Percentiles rank a stretch among this genome's conserved stretches.
Evolutionary conservation across 2,329 filamentous ascomycete genomes (phyloP).

Genomic region (Xylariaceae sp.): DNA sequence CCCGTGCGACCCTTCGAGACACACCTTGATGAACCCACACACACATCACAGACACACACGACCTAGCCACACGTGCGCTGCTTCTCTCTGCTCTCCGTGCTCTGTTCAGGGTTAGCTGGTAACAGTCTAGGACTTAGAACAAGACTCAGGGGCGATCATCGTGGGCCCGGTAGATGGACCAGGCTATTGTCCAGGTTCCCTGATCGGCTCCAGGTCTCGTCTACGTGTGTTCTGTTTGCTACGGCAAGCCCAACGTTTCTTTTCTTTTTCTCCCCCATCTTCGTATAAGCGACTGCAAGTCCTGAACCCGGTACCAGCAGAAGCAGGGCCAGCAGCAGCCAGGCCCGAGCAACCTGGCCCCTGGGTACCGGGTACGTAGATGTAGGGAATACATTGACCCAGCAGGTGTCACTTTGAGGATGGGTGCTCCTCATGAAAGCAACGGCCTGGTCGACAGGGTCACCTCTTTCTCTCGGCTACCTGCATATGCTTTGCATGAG

Average conservation of each 20-base stretch:
- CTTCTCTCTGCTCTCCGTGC: conserved; percentile 1
- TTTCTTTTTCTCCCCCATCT: neutral
- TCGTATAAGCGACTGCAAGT: neutral
- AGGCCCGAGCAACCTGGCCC: neutral
- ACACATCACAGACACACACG: conserved; percentile 8
- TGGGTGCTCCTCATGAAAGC: conserved; percentile 17
- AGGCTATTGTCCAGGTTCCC: conserved; percentile 6
- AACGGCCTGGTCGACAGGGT: conserved; percentile 13
- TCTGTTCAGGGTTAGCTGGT: neutral
- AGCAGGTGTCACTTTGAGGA: conserved; percentile 28
- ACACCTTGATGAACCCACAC: conserved; percentile 21
- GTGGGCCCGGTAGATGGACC: neutral
- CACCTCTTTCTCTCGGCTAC: conserved; percentile 14
- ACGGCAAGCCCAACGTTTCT: neutral
- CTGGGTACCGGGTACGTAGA: neutral
- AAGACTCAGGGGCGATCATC: neutral
- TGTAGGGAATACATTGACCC: neutral
- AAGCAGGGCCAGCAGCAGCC: no score
- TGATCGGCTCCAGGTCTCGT: neutral
- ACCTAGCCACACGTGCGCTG: conserved; percentile 2
- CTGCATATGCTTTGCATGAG: conserved; percentile 21
- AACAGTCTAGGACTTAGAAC: no score
- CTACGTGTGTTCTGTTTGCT: neutral
- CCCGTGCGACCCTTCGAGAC: conserved; percentile 29
- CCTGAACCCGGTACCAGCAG: no score